Base-by-base conservation (phyloP, 805 yeast species). In the Candida boidinii region DNA sequence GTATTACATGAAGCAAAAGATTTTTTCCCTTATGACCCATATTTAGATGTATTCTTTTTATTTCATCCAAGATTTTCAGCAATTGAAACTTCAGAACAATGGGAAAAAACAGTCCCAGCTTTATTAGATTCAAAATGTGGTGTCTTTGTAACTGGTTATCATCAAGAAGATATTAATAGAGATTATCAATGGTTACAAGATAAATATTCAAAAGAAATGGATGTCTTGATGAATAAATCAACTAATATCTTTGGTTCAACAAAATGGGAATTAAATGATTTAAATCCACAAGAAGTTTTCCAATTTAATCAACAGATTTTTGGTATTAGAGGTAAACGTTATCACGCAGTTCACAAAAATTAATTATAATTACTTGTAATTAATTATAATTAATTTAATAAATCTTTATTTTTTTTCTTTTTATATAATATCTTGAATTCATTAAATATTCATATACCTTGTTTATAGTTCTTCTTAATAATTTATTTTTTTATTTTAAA, bases 21-120 rank as follows among this genome's bases (percentile, higher is more conserved):
- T 60, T 84, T 92, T 56, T 85, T 86, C 77, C 98, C 98, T 5
- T 92, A 88, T 56, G 98, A 92, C 56, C 98, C 99, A 28, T 92
- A 90, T 58, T 70, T 85, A 53, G 98, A 92, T 54, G 75, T 76
- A 18, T 92, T 92, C 60, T 87, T 86, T 71, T 68, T 84, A 33
- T 92, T 90, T 81, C 97, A 90, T 56, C 97, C 98, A 3, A 96
- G 96, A 26, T 73, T 87, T 51, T 79, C 85, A 14, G 81, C 92
- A 7, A 82, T 84, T 11, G 95, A 85, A 49, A 66, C 79, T 16
- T 68, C 73, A 54, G 79, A 79, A 38, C 73, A 76, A 50, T 90
- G 97, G 96, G 73, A 73, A 42, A 80, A 84, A 54, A 68, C 95
- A 0, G 62, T 92, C 44, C 86, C 86, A 34, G 96, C 90, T 3